Base-by-base conservation (phyloP, 2,329 filamentous ascomycete genomes). In the Colletotrichum acutatum region DNA sequence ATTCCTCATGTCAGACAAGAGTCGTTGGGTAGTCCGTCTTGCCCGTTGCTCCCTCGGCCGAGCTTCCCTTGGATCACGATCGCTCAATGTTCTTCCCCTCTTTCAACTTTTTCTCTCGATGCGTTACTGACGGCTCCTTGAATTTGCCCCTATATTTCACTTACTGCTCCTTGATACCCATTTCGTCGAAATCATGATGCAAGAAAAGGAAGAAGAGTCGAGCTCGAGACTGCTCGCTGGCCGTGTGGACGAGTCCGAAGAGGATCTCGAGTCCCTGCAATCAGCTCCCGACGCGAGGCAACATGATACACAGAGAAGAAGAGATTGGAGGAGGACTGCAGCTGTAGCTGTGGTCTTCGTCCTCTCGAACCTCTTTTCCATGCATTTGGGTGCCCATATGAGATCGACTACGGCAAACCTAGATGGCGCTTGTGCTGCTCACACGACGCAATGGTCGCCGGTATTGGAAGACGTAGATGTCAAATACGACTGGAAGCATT, bases 381-480 rank as follows among this genome's bases (percentile, higher is more conserved):
- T 71, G 6, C 76, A 74, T 22, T 61, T 76, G 34, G 76, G 76
- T 22, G 75, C 76, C 3, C 56, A 73, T 28, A 59, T 77, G 16
- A 76, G 71, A 2, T 68, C 76, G 5, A 59, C 49, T 1, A 56
- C 64, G 26, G 66, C 67, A 46, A 62, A 75, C 8, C 71, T 78
- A 19, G 75, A 79, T 19, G 26, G 69, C 1, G 71, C 75, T 0
- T 82, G 80, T 61, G 77, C 79, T 24, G 66, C 75, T 1, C 79
- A 83, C 22, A 84, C 83, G 7, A 76, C 79, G n/a, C 78, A 80
- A 42, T 83, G 81, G 78, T 84, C 82, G 14, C 80, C 83, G 2
- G 63, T 84, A 2, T 73, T 85, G 0, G 75, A 77, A 4, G 78
- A 83, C 12, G 78, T 84, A 5, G 57, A 74, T 16, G 76, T 84